A percentile compares a stretch with the other conserved stretches of the same genome.
phyloP scores from a whole-genome alignment of 1,139 yeast species.

The Taphrina pruni region DNA sequence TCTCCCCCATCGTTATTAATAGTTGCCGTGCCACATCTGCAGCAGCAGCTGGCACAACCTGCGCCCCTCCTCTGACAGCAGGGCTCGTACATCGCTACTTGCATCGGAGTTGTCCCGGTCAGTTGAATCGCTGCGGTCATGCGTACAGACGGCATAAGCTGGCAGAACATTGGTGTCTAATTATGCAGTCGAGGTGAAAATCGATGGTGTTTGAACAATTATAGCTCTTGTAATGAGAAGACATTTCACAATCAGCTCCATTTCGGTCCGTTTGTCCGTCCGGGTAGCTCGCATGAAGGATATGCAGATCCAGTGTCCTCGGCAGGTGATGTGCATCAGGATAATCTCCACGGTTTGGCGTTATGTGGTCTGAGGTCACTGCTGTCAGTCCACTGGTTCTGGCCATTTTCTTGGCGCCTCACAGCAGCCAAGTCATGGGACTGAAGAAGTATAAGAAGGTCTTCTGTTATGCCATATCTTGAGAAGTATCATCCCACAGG shows the following conservation, averaged over 20 bases:
- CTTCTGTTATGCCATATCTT: neutral
- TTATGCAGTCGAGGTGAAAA: too few species aligned
- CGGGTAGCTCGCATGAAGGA: neutral
- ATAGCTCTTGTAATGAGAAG: neutral
- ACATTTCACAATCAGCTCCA: neutral
- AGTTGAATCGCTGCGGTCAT: too few species aligned
- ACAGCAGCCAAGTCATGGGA: slow-evolving; percentile 12
- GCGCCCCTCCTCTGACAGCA: too few species aligned
- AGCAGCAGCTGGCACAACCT: too few species aligned
- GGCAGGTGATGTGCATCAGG: slow-evolving; percentile 2
- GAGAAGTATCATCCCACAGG: too few species aligned
- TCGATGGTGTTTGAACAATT: too few species aligned
- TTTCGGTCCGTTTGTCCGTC: neutral
- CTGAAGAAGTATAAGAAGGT: slow-evolving; percentile 7
- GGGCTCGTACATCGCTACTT: neutral
- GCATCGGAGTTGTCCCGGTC: neutral
- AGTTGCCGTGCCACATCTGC: slow-evolving; percentile 11
- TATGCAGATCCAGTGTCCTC: neutral
- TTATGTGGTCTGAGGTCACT: slow-evolving; percentile 11
- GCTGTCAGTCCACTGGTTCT: slow-evolving; percentile 5
- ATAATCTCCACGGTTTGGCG: slow-evolving; percentile 11
- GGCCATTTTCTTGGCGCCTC: slow-evolving; percentile 14
- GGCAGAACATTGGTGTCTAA: too few species aligned
- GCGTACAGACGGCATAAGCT: too few species aligned
- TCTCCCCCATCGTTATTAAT: slow-evolving; percentile 12